Percentiles rank a stretch among this genome's conserved stretches.
Evolutionary conservation across 2,329 filamentous ascomycete genomes (phyloP).

Genomic region (Colletotrichum salicis): DNA sequence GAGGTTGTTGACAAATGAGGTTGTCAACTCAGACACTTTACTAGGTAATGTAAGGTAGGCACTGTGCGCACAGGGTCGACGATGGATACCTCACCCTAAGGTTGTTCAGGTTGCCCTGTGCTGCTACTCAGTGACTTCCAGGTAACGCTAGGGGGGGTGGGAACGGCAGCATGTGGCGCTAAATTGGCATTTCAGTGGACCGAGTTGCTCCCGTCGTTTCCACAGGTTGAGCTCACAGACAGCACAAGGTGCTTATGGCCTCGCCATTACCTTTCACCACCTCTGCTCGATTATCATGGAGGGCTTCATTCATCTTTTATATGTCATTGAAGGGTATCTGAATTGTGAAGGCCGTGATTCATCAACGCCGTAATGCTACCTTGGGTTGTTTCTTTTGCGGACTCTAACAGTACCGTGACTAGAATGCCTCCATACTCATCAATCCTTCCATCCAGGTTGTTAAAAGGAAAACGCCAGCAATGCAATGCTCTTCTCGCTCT

Average conservation of each 20-base stretch:
- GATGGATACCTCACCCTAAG: not conserved
- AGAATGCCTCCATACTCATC: not conserved
- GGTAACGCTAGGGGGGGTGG: not conserved
- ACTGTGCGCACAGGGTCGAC: not conserved
- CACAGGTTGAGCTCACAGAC: not conserved
- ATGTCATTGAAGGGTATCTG: conserved; percentile 30
- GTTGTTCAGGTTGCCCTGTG: not conserved
- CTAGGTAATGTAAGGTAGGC: not conserved
- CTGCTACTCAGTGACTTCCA: not conserved
- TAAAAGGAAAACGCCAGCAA: conserved; percentile 9
- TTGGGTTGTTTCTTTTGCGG: not conserved
- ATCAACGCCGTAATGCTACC: conserved; percentile 20
- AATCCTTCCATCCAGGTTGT: conserved; percentile 4
- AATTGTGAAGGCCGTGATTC: conserved; percentile 27
- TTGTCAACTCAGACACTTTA: not conserved
- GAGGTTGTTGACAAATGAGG: not conserved
- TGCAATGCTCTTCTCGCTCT: not conserved
- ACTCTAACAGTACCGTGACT: not conserved
- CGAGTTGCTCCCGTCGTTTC: not conserved
- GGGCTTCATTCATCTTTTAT: not conserved
- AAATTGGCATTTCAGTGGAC: not conserved
- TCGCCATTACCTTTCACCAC: not conserved
- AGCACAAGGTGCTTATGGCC: not conserved
- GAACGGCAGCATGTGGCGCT: not conserved
- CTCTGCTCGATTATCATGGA: not conserved